These are phyloP conservation scores for Cytospora chrysosperma DNA, from an alignment of 2,329 filamentous ascomycete genomes.

Conservation along the genomic window DNA sequence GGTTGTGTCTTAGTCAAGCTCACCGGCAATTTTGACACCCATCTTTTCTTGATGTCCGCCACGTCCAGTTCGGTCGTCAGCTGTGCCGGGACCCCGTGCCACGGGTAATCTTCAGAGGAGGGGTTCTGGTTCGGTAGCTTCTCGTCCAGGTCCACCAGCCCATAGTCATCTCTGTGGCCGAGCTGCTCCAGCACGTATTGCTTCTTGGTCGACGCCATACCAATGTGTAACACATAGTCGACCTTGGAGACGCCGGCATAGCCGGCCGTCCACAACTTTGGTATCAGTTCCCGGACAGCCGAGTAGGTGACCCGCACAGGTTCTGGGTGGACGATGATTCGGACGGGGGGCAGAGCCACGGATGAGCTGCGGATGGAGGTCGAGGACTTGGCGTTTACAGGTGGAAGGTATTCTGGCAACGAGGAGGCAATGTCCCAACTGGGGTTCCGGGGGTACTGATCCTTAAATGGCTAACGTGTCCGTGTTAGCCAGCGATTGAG, in stretches of 20 bases:
- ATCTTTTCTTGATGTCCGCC: conserved; percentile 54
- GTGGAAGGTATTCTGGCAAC: conserved; percentile 65
- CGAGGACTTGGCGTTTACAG: conserved; percentile 43
- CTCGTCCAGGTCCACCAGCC: conserved; percentile 67
- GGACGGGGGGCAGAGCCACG: conserved; percentile 47
- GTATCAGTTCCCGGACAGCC: conserved; percentile 61
- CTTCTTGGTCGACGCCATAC: conserved; percentile 67
- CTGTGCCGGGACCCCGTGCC: conserved; percentile 54
- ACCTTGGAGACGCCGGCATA: conserved; percentile 40
- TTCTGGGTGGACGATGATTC: conserved; percentile 62
- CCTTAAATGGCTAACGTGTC: conserved; percentile 69
- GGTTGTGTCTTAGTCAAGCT: conserved; percentile 26
- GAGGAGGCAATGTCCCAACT: conserved; percentile 74
- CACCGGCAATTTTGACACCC: conserved; percentile 53
- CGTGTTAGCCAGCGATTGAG: conserved; percentile 2
- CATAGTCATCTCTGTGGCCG: conserved; percentile 72
- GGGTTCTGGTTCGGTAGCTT: conserved; percentile 45
- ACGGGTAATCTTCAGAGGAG: conserved; percentile 51
- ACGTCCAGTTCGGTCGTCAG: conserved; percentile 58
- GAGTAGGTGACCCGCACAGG: conserved; percentile 72
- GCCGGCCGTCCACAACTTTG: conserved; percentile 56
- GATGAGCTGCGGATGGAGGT: conserved; percentile 35
- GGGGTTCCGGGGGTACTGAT: conserved; percentile 70
- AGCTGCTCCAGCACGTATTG: conserved; percentile 70
- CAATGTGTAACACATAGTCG: conserved; percentile 74